A percentile compares a stretch with the other conserved stretches of the same genome.
phyloP scores from a whole-genome alignment of 2,329 filamentous ascomycete species.

The Botrytis medusae region DNA sequence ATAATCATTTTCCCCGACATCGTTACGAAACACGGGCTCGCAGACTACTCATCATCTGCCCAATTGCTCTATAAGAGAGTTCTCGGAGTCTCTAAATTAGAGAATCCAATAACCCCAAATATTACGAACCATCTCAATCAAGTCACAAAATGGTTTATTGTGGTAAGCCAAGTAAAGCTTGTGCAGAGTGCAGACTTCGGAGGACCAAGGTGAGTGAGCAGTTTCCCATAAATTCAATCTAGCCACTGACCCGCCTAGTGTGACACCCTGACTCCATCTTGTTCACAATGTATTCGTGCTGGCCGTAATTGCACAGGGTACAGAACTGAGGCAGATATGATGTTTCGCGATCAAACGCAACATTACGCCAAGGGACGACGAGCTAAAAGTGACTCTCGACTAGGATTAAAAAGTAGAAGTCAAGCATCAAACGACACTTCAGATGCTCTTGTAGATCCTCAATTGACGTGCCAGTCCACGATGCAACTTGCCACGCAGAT shows the following conservation, averaged over 20 bases:
- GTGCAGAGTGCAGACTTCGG: constrained; percentile 44
- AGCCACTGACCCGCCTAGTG: constrained; percentile 45
- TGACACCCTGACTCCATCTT: constrained; percentile 52
- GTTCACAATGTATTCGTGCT: constrained; percentile 55
- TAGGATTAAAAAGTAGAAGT: background rate
- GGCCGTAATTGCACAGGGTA: constrained; percentile 55
- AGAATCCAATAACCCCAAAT: background rate
- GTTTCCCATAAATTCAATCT: background rate
- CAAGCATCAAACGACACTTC: background rate
- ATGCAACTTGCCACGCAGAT: background rate
- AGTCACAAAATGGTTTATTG: constrained; percentile 32
- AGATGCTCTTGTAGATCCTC: background rate
- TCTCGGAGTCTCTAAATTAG: background rate
- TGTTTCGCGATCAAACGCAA: constrained; percentile 56
- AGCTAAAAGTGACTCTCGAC: constrained; percentile 15
- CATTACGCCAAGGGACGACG: constrained; percentile 24
- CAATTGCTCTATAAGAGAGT: background rate
- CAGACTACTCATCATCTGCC: background rate
- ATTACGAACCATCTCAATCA: background rate
- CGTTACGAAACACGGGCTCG: background rate
- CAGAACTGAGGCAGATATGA: constrained; percentile 55
- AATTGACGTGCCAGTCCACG: background rate
- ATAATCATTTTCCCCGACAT: too few species aligned
- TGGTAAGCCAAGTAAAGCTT: constrained; percentile 45
- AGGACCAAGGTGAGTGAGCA: constrained; percentile 42